Evolutionary conservation across 768 basidiomycete genomes (phyloP), one percentile per base, ranked within the genome.

Genomic region (Pleurotus eryngii): DNA sequence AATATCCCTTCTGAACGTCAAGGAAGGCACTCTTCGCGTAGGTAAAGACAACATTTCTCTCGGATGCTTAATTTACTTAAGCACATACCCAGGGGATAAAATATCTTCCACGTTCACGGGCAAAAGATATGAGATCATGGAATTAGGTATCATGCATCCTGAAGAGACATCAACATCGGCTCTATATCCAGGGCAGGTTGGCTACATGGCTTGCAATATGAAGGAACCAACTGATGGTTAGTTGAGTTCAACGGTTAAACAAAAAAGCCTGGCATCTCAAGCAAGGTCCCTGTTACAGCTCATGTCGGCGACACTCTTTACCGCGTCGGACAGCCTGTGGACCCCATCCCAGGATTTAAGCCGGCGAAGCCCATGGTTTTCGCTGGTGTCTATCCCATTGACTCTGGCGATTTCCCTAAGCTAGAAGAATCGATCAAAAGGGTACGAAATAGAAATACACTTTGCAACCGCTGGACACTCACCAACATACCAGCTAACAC

Each of bases 291-390:
- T 54, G 47, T 46, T 47, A 49, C 64, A 97, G 95, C 95, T 20
- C 87, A 90, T 66, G 87, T 98, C 60, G 97, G 97, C 43, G 97
- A 99, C 66, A 99, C 97, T 1, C 77, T 98, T 51, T 82, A 93
- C 70, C 85, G 80, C 12, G 79, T 84, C 8, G 90, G 91, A 18
- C 79, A 83, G 58, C 73, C 76, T 11, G 92, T 95, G 7, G 84
- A 90, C 38, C 85, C 95, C 0, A 83, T 99, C 75, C 87, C 90
- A 18, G 93, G 93, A 1, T 98, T 98, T 77, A 87, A 91, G 67
- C 90, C 90, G 26, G 83, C 91, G 27, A 95, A 95, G 71, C 86
- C 95, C 4, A 99, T 98, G 96, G 93, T 98, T 15, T 98, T 87
- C 67, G 95, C 95, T 4, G 97, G 97, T 18, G 80, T 98, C 38